phyloP scores from a whole-genome alignment of 352 stramenopile genomes.

The Elongisporangium anandrum region DNA sequence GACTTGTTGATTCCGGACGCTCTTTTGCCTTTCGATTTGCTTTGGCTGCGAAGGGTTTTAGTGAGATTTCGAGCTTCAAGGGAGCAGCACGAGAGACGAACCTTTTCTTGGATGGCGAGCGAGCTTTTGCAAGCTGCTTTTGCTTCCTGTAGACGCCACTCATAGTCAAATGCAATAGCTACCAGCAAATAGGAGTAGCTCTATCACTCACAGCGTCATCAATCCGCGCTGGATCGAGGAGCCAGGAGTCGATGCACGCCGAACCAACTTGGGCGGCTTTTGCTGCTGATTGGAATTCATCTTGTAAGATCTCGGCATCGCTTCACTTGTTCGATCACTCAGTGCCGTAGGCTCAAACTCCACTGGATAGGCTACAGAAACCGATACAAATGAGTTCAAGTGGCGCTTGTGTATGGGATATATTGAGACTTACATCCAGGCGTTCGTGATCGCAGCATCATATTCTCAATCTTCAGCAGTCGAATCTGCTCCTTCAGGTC shows the following conservation, averaged over 20 bases:
- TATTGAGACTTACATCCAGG: conserved; percentile 60
- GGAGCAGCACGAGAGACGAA: background rate
- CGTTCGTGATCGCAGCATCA: conserved; percentile 56
- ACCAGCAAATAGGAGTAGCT: background rate
- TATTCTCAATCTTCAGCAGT: conserved; percentile 63
- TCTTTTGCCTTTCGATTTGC: background rate
- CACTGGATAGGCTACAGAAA: no score
- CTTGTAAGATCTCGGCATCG: background rate
- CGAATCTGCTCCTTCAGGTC: conserved; percentile 68
- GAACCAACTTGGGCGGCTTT: background rate
- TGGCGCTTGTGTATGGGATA: no score
- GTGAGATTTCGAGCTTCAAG: background rate
- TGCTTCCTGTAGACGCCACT: background rate
- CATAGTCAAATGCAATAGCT: background rate
- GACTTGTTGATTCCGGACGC: background rate
- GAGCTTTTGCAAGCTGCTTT: background rate
- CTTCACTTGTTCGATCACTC: background rate
- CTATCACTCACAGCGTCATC: background rate
- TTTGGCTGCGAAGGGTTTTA: background rate
- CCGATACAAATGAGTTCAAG: no score
- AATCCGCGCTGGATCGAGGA: background rate
- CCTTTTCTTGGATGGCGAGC: background rate
- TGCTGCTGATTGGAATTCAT: background rate
- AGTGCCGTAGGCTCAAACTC: background rate
- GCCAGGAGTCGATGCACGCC: background rate